Evolutionary conservation across 495 filamentous ascomycete species (phyloP), one percentile per base, ranked within the genome.

Genomic region (Hypoxylon subgilvum): DNA sequence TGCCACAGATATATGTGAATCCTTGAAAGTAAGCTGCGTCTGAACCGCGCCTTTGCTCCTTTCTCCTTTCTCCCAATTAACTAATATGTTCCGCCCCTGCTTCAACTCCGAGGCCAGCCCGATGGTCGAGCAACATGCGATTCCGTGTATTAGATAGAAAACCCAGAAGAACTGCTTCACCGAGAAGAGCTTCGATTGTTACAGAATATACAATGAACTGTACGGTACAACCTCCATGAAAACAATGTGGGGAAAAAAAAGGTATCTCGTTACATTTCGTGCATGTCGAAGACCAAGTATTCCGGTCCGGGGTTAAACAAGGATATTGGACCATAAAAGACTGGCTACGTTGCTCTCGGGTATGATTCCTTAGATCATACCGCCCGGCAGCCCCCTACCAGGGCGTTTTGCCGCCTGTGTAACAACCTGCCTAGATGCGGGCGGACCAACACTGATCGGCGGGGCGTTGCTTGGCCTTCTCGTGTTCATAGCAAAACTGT

Each of bases 401-500:
- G 67, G 28, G 50, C 59, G 45, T 58, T 51, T 67, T 72, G 71
- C 43, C 61, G 67, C 62, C 23, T 72, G 57, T 6, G 68, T 62
- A 19, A 57, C 49, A 14, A 67, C 63, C 12, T 61, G 69, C 35
- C 72, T 64, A 45, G 72, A 68, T 23, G 69, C 63, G 8, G 70
- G 68, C 3, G 72, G 68, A 4, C 69, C 69, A 9, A 61, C 66
- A 38, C 53, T 62, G 6, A 67, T 25, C 17, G 73, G 63, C 5
- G 70, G 63, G 27, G 63, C 69, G 31, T 70, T 82, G 70, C 64
- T 63, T 75, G 67, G 38, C 65, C 68, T 25, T 69, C 13, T 76
- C 3, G 59, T 70, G 45, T 74, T 75, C 59, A 79, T 36, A 25
- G 71, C 76, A 12, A 72, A 76, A 8, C 72, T 74, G 57, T 80